Conservation (phyloP, 2,329 filamentous ascomycete genomes). For the Ophiostoma perfectum region DNA sequence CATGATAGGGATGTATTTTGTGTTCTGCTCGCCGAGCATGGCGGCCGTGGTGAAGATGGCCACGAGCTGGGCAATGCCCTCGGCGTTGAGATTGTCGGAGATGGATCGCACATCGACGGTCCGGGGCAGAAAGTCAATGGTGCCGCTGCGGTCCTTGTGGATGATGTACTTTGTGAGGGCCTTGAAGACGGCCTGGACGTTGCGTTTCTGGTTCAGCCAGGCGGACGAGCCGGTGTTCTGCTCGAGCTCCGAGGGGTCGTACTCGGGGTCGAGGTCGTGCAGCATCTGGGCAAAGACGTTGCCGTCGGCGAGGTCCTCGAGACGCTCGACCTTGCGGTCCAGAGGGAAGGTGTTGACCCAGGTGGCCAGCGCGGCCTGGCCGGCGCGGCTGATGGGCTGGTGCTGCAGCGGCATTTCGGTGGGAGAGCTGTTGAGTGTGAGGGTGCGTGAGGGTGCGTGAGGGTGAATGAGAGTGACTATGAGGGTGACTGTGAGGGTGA, state of each 20-base stretch:
- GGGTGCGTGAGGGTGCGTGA: neutral
- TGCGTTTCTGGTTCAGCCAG: conserved; percentile 66
- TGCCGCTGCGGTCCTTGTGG: conserved; percentile 27
- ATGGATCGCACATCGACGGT: conserved; percentile 27
- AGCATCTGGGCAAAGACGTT: conserved; percentile 51
- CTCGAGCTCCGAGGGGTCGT: conserved; percentile 51
- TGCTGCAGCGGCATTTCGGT: conserved; percentile 33
- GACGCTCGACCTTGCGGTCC: conserved; percentile 42
- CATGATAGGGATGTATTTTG: conserved; percentile 33
- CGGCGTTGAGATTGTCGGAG: conserved; percentile 26
- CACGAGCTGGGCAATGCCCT: conserved; percentile 26
- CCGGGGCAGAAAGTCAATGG: conserved; percentile 27
- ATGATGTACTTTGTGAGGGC: conserved; percentile 68
- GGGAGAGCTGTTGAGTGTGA: neutral
- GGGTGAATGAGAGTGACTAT: too few species aligned
- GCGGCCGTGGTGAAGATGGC: conserved; percentile 38
- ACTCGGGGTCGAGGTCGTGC: conserved; percentile 53
- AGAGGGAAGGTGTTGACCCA: conserved; percentile 49
- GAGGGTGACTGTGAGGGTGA: too few species aligned
- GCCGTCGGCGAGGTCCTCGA: conserved; percentile 50
- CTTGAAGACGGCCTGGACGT: conserved; percentile 89
- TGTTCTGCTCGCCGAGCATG: conserved; percentile 32
- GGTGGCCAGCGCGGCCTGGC: conserved; percentile 52
- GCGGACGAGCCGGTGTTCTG: conserved; percentile 40
- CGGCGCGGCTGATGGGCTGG: conserved; percentile 37